phyloP scores from a whole-genome alignment of 305 asterid genomes.

The Lippia alba region DNA sequence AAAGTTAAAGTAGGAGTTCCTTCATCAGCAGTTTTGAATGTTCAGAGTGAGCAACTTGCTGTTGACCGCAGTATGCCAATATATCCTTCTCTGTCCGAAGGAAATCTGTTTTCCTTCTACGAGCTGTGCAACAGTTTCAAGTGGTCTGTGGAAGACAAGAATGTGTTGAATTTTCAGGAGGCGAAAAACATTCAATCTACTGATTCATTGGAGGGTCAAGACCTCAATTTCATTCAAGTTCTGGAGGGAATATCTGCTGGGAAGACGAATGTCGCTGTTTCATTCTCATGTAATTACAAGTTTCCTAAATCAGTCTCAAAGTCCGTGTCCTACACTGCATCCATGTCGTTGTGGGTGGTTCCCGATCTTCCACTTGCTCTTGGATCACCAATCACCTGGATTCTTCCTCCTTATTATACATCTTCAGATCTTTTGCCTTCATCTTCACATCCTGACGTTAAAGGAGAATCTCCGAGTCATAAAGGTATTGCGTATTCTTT shows the following conservation, averaged over 20 bases:
- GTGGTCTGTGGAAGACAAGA: constrained; percentile 73
- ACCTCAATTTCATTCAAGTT: constrained; percentile 62
- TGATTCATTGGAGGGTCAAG: constrained; percentile 48
- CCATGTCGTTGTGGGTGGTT: constrained; percentile 66
- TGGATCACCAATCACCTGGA: constrained; percentile 81
- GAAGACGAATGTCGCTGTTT: constrained; percentile 62
- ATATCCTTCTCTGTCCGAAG: constrained; percentile 76
- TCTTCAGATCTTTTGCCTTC: constrained; percentile 77
- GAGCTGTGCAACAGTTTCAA: constrained; percentile 71
- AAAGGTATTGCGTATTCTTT: constrained; percentile 74
- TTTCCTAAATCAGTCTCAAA: constrained; percentile 48
- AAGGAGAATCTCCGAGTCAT: constrained; percentile 53
- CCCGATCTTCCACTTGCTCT: constrained; percentile 84
- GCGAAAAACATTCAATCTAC: constrained; percentile 42
- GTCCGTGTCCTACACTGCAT: constrained; percentile 65
- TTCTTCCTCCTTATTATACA: constrained; percentile 81
- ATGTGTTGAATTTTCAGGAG: constrained; percentile 57
- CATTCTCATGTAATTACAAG: constrained; percentile 74
- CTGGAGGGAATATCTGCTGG: constrained; percentile 82
- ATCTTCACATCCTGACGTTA: constrained; percentile 48
- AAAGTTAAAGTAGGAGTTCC: constrained; percentile 81
- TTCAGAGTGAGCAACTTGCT: constrained; percentile 78
- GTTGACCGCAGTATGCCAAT: constrained; percentile 67
- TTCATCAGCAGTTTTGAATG: constrained; percentile 65
- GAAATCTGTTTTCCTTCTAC: constrained; percentile 79